A percentile compares a stretch with the other conserved stretches of the same genome.
phyloP scores from a whole-genome alignment of 805 yeast species.

The Cephaloascus albidus region DNA sequence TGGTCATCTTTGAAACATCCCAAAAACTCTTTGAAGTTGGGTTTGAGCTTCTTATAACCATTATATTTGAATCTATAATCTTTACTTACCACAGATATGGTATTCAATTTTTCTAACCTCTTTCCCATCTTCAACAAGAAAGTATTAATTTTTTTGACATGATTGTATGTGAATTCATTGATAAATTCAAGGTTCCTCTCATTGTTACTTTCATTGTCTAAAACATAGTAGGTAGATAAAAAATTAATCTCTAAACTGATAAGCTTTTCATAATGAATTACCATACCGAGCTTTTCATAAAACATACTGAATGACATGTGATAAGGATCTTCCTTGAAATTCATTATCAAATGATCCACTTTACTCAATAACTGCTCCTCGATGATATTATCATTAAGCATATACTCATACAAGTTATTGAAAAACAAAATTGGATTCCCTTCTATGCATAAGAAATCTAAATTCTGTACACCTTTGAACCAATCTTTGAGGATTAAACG shows the following conservation, averaged over 20 bases:
- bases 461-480: background rate
- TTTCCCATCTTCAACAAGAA: background rate
- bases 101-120: background rate
- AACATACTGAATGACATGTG: background rate
- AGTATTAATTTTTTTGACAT: too few relatives aligned
- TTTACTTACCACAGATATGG: background rate
- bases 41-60: background rate
- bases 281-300: too few relatives aligned
- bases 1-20: background rate
- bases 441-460: too few relatives aligned
- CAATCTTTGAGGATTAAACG: background rate
- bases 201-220: background rate
- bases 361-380: background rate
- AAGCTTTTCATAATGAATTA: background rate
- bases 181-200: background rate
- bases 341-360: background rate
- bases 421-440: background rate
- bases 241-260: background rate
- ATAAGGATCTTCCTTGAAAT: background rate
- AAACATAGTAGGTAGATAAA: background rate
- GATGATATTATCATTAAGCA: background rate
- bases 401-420: background rate
- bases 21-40: constrained; percentile 1
- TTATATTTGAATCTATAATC: background rate
- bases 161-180: background rate